These are phyloP conservation scores for Suillus hirtellus DNA, from an alignment of 768 basidiomycete genomes.

Conservation along the genomic window DNA sequence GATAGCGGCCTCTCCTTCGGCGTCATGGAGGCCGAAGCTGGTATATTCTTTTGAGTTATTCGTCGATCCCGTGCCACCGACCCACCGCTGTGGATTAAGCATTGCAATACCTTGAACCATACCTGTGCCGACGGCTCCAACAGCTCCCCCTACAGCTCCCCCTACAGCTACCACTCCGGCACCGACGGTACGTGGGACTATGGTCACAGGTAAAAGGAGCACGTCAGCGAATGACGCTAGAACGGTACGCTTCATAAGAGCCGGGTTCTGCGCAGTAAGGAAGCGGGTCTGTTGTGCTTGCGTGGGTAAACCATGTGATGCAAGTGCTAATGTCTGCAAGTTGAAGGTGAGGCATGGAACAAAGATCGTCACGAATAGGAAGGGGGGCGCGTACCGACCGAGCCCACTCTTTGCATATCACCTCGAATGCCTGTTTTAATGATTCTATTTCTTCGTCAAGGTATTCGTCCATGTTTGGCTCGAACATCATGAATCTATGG, in stretches of 20 bases:
- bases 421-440: conserved; percentile 71
- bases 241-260: conserved; percentile 88
- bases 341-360: background rate
- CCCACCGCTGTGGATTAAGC: conserved; percentile 90
- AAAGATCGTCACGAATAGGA: conserved; percentile 1
- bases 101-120: conserved; percentile 85
- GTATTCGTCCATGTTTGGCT: conserved; percentile 96
- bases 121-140: conserved; percentile 68
- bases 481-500: conserved; percentile 88
- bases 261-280: conserved; percentile 83
- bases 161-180: conserved; percentile 61
- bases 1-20: conserved; percentile 38
- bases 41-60: conserved; percentile 23
- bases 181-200: conserved; percentile 82
- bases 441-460: conserved; percentile 90
- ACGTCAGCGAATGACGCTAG: conserved; percentile 89
- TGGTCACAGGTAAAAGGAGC: conserved; percentile 90
- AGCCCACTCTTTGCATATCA: conserved; percentile 81
- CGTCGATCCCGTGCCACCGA: conserved; percentile 36
- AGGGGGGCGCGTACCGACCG: conserved; percentile 48
- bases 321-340: conserved; percentile 5
- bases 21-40: conserved; percentile 18
- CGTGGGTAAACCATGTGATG: conserved; percentile 2
- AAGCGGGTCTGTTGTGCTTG: conserved; percentile 54
- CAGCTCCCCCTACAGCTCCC: conserved; percentile 61